These are phyloP conservation scores for Dryadomyces quercivorus DNA, from an alignment of 2,329 filamentous ascomycete genomes.

Conservation along the genomic window DNA sequence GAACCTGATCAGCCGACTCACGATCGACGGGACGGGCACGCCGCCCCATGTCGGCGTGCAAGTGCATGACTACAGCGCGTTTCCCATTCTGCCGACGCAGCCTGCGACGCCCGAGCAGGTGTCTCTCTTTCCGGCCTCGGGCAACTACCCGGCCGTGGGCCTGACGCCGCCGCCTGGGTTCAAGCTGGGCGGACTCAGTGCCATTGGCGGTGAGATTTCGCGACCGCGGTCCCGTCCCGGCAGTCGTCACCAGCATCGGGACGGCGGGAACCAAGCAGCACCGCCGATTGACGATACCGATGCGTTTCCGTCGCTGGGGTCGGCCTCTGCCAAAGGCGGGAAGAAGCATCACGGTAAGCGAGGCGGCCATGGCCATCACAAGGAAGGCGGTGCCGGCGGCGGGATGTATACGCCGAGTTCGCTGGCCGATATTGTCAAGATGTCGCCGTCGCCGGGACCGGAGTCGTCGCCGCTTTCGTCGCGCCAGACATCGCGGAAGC, in stretches of 20 bases:
- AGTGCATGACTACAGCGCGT: constrained; percentile 72
- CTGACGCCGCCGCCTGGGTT: constrained; percentile 60
- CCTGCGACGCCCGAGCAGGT: constrained; percentile 47
- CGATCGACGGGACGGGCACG: constrained; percentile 55
- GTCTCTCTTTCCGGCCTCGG: constrained; percentile 36
- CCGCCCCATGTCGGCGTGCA: constrained; percentile 58
- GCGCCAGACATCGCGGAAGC: constrained; percentile 47
- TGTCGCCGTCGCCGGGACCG: constrained; percentile 76
- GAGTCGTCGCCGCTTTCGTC: constrained; percentile 23
- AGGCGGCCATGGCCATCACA: constrained; percentile 66
- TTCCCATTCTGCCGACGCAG: constrained; percentile 65
- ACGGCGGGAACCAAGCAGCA: constrained; percentile 40
- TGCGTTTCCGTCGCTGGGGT: constrained; percentile 82
- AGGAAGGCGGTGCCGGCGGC: constrained; percentile 30
- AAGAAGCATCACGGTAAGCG: constrained; percentile 94
- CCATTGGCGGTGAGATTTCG: constrained; percentile 39
- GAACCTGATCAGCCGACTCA: constrained; percentile 70
- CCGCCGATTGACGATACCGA: constrained; percentile 86
- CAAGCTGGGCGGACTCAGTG: constrained; percentile 40
- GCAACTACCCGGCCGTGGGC: constrained; percentile 39
- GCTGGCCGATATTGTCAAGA: constrained; percentile 86
- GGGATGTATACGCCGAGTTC: constrained; percentile 50
- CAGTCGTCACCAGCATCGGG: constrained; percentile 61
- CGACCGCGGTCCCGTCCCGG: constrained; percentile 70
- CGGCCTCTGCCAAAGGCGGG: constrained; percentile 53